Evolutionary conservation across 2,329 filamentous ascomycete species (phyloP).

Genomic region (Pseudogymnoascus sp.): DNA sequence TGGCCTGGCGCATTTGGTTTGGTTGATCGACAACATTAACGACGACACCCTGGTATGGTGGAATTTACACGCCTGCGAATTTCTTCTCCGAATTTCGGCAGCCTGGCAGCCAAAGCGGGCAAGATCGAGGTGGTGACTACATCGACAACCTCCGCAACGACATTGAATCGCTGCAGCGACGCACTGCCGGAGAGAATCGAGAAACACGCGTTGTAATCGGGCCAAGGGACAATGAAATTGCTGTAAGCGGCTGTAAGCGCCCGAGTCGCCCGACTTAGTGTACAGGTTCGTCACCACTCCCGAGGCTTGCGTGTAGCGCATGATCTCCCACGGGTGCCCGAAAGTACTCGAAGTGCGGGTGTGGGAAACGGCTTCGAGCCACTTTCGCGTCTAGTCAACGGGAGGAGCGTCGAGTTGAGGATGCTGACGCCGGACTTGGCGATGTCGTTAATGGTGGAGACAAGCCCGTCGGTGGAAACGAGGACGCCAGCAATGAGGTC

Average conservation of each 20-base stretch:
- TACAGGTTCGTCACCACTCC: conserved; percentile 39
- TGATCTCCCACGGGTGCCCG: conserved; percentile 43
- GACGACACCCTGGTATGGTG: conserved; percentile 22
- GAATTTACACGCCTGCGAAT: conserved; percentile 20
- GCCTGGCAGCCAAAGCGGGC: conserved; percentile 21
- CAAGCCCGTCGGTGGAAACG: conserved; percentile 31
- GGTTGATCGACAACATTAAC: conserved; percentile 19
- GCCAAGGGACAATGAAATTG: conserved; percentile 35
- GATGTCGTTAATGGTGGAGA: conserved; percentile 36
- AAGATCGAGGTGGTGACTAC: conserved; percentile 20
- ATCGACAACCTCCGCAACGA: conserved; percentile 15
- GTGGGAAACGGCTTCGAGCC: conserved; percentile 38
- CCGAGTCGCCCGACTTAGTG: conserved; percentile 39
- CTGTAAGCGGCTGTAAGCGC: conserved; percentile 36
- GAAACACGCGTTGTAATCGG: conserved; percentile 40
- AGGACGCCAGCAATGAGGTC: conserved; percentile 28
- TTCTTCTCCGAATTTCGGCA: conserved; percentile 9
- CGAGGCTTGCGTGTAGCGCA: conserved; percentile 32
- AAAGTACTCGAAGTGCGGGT: conserved; percentile 34
- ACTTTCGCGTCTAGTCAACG: conserved; percentile 33
- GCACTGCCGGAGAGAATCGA: conserved; percentile 33
- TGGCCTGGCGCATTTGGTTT: conserved; percentile 18
- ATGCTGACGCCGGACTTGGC: conserved; percentile 36
- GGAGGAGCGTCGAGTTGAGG: conserved; percentile 35
- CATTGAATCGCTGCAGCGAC: conserved; percentile 1